These are phyloP conservation scores for Chloromonas sp. DNA, from an alignment of 163 green algal genomes.

Conservation along the genomic window DNA sequence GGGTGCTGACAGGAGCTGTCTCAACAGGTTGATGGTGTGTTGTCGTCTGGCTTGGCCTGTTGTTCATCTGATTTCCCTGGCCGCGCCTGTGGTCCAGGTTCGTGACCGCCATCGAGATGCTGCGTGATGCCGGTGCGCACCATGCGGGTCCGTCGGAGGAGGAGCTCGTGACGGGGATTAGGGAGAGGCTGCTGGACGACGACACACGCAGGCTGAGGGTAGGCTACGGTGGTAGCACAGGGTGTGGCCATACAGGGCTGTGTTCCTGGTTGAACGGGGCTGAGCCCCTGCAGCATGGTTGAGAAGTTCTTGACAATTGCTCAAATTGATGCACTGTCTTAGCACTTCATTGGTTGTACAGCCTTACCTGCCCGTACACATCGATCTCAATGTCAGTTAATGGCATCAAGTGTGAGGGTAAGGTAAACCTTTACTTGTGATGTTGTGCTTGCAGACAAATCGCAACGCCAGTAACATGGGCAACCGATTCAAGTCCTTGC, in stretches of 20 bases:
- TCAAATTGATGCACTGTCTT: neutral
- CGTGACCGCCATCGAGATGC: conserved; percentile 23
- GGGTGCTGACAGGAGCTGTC: neutral
- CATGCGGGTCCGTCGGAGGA: conserved; percentile 3
- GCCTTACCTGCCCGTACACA: neutral
- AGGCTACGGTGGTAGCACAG: neutral
- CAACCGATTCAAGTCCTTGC: conserved; percentile 22
- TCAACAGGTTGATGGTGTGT: neutral
- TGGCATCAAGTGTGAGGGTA: too few species aligned
- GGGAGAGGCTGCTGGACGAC: conserved; percentile 31
- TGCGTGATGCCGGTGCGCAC: neutral
- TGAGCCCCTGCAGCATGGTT: conserved; percentile 11
- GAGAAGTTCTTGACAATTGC: conserved; percentile 35
- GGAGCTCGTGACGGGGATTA: conserved; percentile 12
- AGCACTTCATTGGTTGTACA: neutral
- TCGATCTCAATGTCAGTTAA: too few species aligned
- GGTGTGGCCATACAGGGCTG: neutral
- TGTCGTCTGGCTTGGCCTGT: neutral
- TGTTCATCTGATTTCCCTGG: neutral
- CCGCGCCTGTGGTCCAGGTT: conserved; percentile 13
- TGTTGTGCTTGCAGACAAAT: conserved; percentile 2
- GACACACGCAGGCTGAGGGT: conserved; percentile 22
- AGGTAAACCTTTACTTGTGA: neutral
- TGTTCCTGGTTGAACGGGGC: neutral
- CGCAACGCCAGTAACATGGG: conserved; percentile 31